phyloP scores from a whole-genome alignment of 257 asterid species.

The Jaltomata sinuosa region DNA sequence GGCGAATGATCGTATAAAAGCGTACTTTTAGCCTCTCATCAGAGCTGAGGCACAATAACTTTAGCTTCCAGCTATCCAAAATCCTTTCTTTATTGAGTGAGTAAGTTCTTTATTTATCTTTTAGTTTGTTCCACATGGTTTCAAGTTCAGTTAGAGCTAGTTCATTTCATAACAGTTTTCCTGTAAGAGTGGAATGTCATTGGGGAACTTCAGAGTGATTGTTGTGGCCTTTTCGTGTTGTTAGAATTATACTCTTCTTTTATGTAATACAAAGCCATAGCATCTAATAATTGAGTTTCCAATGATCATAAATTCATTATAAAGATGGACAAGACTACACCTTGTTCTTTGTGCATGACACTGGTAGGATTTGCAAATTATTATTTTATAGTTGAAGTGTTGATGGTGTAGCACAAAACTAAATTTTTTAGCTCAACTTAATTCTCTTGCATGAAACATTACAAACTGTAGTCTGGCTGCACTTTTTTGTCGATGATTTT shows the following conservation, averaged over 20 bases:
- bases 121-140: neutral
- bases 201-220: neutral
- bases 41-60: neutral
- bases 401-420: neutral
- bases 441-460: neutral
- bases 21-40: too few relatives aligned
- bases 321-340: neutral
- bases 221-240: neutral
- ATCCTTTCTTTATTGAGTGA: conserved; percentile 38
- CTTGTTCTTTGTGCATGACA: neutral
- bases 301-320: neutral
- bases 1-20: too few relatives aligned
- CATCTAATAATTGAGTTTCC: neutral
- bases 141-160: neutral
- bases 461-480: too few relatives aligned
- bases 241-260: neutral
- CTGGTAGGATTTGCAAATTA: neutral
- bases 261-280: neutral
- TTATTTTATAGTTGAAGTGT: neutral
- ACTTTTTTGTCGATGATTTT: too few relatives aligned
- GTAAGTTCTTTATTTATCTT: conserved; percentile 31
- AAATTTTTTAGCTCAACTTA: too few relatives aligned
- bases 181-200: neutral
- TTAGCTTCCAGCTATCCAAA: neutral
- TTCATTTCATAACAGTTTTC: neutral